Evolutionary conservation across 2,329 filamentous ascomycete species (phyloP).

Genomic region (Purpureocillium takamizusanense): DNA sequence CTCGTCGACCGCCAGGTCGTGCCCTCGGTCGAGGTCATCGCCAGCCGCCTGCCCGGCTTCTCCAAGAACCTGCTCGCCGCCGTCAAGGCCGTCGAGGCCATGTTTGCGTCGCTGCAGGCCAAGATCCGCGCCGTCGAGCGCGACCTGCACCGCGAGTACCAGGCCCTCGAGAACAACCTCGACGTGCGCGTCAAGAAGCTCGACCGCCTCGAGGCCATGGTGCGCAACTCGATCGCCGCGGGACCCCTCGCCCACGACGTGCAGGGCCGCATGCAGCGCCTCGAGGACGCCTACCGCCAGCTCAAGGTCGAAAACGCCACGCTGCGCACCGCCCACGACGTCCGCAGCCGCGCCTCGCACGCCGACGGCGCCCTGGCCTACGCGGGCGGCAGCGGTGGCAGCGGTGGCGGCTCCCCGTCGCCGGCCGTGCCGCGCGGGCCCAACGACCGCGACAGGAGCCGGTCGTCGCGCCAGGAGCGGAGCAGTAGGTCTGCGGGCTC

Average conservation of each 20-base stretch:
- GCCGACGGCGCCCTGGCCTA: conserved; percentile 23
- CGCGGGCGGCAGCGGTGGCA: too few species aligned
- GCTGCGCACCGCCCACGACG: conserved; percentile 54
- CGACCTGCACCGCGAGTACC: conserved; percentile 85
- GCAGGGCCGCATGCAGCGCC: conserved; percentile 37
- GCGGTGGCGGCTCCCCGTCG: conserved; percentile 38
- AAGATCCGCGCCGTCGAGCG: conserved; percentile 81
- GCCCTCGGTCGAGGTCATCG: conserved; percentile 77
- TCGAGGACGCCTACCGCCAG: conserved; percentile 53
- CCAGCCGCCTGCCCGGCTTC: conserved; percentile 78
- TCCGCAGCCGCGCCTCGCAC: conserved; percentile 40
- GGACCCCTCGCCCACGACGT: conserved; percentile 35
- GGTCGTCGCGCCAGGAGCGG: conserved; percentile 20
- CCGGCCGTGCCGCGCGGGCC: conserved; percentile 44
- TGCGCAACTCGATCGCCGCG: conserved; percentile 53
- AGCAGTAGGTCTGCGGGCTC: conserved; percentile 19
- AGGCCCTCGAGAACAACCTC: conserved; percentile 71
- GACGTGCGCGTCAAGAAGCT: conserved; percentile 75
- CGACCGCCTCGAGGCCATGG: conserved; percentile 74
- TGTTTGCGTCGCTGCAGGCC: conserved; percentile 68
- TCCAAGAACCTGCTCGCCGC: conserved; percentile 82
- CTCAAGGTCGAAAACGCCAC: conserved; percentile 61
- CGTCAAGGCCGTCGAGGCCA: conserved; percentile 75
- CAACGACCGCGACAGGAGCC: conserved; percentile 36
- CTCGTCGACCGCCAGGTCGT: conserved; percentile 79